phyloP scores from a whole-genome alignment of 2,329 filamentous ascomycete species.

The Teratosphaeriaceae sp. region DNA sequence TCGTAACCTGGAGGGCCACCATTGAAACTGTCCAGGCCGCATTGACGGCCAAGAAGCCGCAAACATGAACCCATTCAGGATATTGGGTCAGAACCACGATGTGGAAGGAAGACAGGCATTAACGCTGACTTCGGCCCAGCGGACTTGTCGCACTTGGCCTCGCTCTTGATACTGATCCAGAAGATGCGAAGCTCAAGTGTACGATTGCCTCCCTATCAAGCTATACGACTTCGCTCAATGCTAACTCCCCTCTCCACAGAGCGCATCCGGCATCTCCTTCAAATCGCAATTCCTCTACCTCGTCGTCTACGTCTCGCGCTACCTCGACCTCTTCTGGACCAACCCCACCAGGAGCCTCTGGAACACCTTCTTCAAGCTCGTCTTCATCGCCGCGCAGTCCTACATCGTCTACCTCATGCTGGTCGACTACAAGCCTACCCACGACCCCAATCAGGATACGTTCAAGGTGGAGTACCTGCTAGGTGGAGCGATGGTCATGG shows the following conservation, averaged over 20 bases:
- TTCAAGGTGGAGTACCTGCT: constrained; percentile 96
- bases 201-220: constrained; percentile 32
- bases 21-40: not conserved
- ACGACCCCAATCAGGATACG: constrained; percentile 94
- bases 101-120: not conserved
- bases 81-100: constrained; percentile 49
- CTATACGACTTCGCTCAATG: not conserved
- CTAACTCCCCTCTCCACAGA: constrained; percentile 47
- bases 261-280: constrained; percentile 95
- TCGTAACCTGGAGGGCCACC: too few relatives aligned
- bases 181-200: constrained; percentile 92
- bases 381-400: constrained; percentile 83
- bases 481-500: constrained; percentile 70
- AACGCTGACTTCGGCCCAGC: constrained; percentile 44
- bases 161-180: constrained; percentile 88
- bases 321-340: constrained; percentile 47
- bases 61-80: constrained; percentile 62
- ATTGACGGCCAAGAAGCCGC: constrained; percentile 4
- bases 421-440: constrained; percentile 93
- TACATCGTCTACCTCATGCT: constrained; percentile 99
- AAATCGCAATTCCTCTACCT: constrained; percentile 96
- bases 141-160: constrained; percentile 91
- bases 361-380: constrained; percentile 91
- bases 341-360: constrained; percentile 58
- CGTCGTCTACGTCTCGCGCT: constrained; percentile 87